Conservation (phyloP, 2,329 filamentous ascomycete genomes). For the Leptoxyphium fumago region DNA sequence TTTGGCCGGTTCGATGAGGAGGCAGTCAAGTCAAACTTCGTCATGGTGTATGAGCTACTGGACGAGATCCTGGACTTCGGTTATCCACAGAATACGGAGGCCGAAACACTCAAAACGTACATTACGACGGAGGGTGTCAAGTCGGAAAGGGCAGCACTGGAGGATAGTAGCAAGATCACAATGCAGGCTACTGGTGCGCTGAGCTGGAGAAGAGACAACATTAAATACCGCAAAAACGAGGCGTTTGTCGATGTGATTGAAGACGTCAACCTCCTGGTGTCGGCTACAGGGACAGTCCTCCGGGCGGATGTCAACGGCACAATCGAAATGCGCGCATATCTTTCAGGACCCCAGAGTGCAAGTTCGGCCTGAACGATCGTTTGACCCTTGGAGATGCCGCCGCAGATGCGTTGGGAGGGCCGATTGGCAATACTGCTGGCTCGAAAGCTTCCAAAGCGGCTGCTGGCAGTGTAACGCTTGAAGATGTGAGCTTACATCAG, state of each 20-base stretch:
- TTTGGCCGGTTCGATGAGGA: conserved; percentile 99
- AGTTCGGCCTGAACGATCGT: conserved; percentile 94
- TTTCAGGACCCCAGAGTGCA: conserved; percentile 93
- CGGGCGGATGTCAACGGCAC: conserved; percentile 93
- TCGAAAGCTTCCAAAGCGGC: conserved; percentile 90
- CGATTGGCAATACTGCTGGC: conserved; percentile 61
- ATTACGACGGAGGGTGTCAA: conserved; percentile 99
- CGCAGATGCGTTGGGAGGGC: conserved; percentile 46
- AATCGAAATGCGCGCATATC: conserved; percentile 96
- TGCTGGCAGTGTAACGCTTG: conserved; percentile 84
- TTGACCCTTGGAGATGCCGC: conserved; percentile 63
- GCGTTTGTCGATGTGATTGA: conserved; percentile 99
- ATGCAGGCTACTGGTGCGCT: conserved; percentile 97
- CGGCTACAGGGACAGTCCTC: conserved; percentile 86
- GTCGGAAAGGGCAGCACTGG: conserved; percentile 60
- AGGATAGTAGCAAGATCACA: conserved; percentile 94
- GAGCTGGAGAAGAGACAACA: conserved; percentile 92
- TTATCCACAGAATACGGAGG: conserved; percentile 97
- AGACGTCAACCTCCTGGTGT: conserved; percentile 97
- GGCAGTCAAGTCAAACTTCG: conserved; percentile 99
- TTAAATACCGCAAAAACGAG: conserved; percentile 99
- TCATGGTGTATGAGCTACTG: conserved; percentile 90
- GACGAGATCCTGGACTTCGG: conserved; percentile 99
- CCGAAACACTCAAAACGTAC: conserved; percentile 98
- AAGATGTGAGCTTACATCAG: conserved; percentile 98